Base-by-base conservation (phyloP, 2,329 filamentous ascomycete species). In the Xylaria hypoxylon region DNA sequence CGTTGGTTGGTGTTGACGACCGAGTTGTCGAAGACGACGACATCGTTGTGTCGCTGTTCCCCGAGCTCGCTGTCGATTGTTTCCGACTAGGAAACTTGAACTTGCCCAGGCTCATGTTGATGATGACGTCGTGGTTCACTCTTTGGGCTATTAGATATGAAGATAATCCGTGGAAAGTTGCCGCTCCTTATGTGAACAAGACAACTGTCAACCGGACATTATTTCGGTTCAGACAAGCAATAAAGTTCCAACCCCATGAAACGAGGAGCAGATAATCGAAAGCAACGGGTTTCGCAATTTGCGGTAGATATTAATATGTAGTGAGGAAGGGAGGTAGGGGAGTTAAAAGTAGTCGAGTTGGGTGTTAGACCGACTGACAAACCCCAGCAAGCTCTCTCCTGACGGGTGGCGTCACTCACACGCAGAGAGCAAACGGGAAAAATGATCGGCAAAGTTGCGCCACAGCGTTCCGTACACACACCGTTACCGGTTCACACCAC, bases 51-150 rank as follows among this genome's bases (percentile, higher is more conserved):
- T 66, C 59, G 48, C 42, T 61, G 26, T 68, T 62, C 31, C 56
- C 55, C 4, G 60, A 56, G 58, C 58, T 67, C 19, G 31, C 28
- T 6, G 67, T 57, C 24, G 59, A 63, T 33, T 56, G 56, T 45
- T 51, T 63, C 19, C 67, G 57, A 48, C 64, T 58, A 26, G 52
- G 28, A 17, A 67, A 59, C 45, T 59, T 70, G 62, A 65, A 71
- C 51, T 68, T 70, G 53, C 67, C 56, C 24, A 71, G n/a, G 24
- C 59, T 64, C 67, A 71, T 67, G 35, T 15, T 38, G 17, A 4
- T 61, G 52, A 22, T n/a, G 56, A 51, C 22, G 50, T 62, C 19
- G 48, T 56, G 19, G 11, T 24, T 61, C n/a, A 28, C 19, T 50
- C 38, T 26, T 51, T 10, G 2, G 11, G 11, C 4, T 31, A 15